Conservation (phyloP, 2,329 filamentous ascomycete genomes). For the Canariomyces notabilis region DNA sequence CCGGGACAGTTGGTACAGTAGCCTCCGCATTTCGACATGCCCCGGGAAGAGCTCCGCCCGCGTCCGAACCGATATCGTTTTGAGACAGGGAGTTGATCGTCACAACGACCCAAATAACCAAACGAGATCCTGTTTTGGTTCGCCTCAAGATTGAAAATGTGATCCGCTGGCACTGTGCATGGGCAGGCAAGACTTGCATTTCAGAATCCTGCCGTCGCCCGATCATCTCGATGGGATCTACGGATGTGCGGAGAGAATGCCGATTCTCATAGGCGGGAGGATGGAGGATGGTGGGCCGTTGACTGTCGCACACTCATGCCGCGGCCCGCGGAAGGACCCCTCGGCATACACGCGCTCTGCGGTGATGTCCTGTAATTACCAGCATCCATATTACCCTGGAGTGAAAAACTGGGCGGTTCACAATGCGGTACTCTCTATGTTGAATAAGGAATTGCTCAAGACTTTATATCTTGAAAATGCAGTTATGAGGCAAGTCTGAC, state of each 20-base stretch:
- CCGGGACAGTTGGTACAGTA: no score
- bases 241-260: neutral
- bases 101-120: no score
- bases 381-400: no score
- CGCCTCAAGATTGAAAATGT: neutral
- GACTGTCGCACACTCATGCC: neutral
- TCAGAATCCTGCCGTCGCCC: neutral
- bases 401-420: no score
- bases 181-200: neutral
- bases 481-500: neutral
- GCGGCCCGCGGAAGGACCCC: neutral
- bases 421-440: no score
- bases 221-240: slow-evolving; percentile 3
- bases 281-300: neutral
- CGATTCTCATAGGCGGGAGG: neutral
- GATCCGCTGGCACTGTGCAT: neutral
- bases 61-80: no score
- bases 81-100: no score
- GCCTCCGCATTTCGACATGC: no score
- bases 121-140: no score
- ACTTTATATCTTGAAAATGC: neutral
- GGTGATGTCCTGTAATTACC: neutral
- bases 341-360: neutral
- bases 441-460: no score
- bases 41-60: no score